phyloP scores from a whole-genome alignment of 805 yeast genomes.

The Yarrowia divulgata region DNA sequence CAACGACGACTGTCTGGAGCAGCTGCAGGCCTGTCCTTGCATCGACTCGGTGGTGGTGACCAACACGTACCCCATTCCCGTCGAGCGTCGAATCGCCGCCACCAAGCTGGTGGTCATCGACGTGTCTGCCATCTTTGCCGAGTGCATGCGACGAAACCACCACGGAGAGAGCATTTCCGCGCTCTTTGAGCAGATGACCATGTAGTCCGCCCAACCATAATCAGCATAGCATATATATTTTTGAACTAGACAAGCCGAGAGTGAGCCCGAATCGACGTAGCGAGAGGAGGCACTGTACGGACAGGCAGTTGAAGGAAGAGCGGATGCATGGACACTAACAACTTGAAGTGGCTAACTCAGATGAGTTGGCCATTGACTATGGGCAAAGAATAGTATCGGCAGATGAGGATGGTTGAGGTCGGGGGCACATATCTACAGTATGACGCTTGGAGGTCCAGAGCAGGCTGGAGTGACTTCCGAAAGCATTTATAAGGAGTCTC shows the following conservation, averaged over 20 bases:
- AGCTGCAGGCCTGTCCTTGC: constrained; percentile 75
- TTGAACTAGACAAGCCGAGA: constrained; percentile 27
- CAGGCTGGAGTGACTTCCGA: too few species aligned
- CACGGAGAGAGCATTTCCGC: constrained; percentile 97
- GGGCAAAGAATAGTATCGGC: too few species aligned
- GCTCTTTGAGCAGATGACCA: constrained; percentile 76
- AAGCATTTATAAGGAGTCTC: too few species aligned
- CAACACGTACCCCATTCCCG: constrained; percentile 89
- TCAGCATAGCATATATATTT: constrained; percentile 37
- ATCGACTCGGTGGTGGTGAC: constrained; percentile 94
- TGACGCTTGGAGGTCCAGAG: too few species aligned
- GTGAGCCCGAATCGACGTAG: constrained; percentile 6
- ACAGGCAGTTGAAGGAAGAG: background rate
- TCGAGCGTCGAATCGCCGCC: constrained; percentile 62
- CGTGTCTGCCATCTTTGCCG: constrained; percentile 94
- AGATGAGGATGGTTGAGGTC: too few species aligned
- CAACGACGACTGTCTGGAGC: constrained; percentile 83
- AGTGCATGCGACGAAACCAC: constrained; percentile 98
- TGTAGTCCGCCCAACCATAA: constrained; percentile 8
- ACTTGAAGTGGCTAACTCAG: too few species aligned
- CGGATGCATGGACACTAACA: too few species aligned
- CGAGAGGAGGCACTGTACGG: background rate
- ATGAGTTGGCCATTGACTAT: too few species aligned
- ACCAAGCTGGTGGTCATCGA: constrained; percentile 86
- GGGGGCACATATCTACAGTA: too few species aligned